A percentile compares a stretch with the other conserved stretches of the same genome.
Evolutionary conservation across 805 yeast genomes (phyloP).

Genomic region (Jamesozyma hellenica): DNA sequence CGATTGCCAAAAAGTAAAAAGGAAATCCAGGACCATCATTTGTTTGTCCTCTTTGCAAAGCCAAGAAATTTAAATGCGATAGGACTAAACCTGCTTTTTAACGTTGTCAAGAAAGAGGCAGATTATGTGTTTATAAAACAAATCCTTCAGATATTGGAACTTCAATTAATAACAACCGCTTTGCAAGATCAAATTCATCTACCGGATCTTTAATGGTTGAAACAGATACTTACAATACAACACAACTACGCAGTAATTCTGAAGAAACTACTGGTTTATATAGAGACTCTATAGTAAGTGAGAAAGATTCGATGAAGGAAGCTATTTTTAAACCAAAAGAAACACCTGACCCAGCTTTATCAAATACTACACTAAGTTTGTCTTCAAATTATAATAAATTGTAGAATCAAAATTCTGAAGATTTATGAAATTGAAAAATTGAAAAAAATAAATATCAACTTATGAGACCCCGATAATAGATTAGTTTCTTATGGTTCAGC

Average conservation of each 20-base stretch:
- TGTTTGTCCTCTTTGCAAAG: constrained; percentile 13
- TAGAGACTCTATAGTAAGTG: too few relatives aligned
- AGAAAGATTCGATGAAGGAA: too few relatives aligned
- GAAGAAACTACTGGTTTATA: too few relatives aligned
- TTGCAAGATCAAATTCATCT: too few relatives aligned
- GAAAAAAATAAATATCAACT: constrained; percentile 4
- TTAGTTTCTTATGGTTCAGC: constrained; percentile 12
- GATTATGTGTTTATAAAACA: constrained; percentile 10
- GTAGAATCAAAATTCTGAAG: neutral
- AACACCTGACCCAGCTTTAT: neutral
- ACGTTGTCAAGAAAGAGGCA: constrained; percentile 8
- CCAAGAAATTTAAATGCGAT: constrained; percentile 15
- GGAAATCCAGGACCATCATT: constrained; percentile 9
- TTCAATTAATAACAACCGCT: neutral
- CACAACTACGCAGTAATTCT: too few relatives aligned
- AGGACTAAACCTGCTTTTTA: constrained; percentile 15
- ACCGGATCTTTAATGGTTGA: neutral
- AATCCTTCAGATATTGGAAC: neutral
- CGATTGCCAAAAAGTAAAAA: neutral
- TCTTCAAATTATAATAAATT: neutral
- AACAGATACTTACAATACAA: too few relatives aligned
- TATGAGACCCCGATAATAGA: constrained; percentile 13
- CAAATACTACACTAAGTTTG: neutral
- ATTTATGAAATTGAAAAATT: neutral
- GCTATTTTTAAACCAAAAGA: neutral